Percentiles rank a stretch among this genome's conserved stretches.
These are phyloP conservation scores for Diplodia corticola DNA, from an alignment of 2,329 filamentous ascomycete species.

Conservation along the genomic window DNA sequence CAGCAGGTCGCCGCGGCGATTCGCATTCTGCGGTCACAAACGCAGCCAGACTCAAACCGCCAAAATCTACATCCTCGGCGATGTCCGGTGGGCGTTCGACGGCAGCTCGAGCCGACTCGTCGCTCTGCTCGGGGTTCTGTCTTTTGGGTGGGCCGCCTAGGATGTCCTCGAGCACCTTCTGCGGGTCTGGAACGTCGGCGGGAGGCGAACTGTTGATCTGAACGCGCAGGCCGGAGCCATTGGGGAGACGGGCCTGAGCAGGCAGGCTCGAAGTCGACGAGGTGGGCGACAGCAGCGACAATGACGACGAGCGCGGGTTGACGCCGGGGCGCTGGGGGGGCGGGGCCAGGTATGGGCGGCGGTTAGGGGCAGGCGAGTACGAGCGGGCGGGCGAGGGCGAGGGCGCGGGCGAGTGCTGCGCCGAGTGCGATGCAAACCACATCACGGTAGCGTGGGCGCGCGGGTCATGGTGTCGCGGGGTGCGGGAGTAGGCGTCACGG, in stretches of 20 bases:
- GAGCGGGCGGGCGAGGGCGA: constrained; percentile 61
- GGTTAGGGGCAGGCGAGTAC: constrained; percentile 70
- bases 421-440: constrained; percentile 76
- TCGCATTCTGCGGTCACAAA: constrained; percentile 53
- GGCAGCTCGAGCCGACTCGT: constrained; percentile 26
- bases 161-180: constrained; percentile 67
- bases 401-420: constrained; percentile 51
- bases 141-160: constrained; percentile 47
- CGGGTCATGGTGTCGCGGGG: constrained; percentile 17
- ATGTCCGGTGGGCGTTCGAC: constrained; percentile 52
- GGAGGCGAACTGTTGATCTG: constrained; percentile 50
- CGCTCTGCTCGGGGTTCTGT: not conserved
- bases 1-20: constrained; percentile 33
- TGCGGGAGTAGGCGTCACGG: constrained; percentile 8
- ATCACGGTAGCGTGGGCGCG: constrained; percentile 50
- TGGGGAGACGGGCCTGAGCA: constrained; percentile 61
- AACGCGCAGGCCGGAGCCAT: constrained; percentile 69
- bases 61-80: constrained; percentile 74
- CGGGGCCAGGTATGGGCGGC: constrained; percentile 66
- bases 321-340: constrained; percentile 68
- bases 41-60: constrained; percentile 71
- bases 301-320: constrained; percentile 71
- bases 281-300: constrained; percentile 72
- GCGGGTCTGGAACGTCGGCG: constrained; percentile 64
- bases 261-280: constrained; percentile 77